Base-by-base conservation (phyloP, 2,329 filamentous ascomycete genomes). In the Exophiala sideris region DNA sequence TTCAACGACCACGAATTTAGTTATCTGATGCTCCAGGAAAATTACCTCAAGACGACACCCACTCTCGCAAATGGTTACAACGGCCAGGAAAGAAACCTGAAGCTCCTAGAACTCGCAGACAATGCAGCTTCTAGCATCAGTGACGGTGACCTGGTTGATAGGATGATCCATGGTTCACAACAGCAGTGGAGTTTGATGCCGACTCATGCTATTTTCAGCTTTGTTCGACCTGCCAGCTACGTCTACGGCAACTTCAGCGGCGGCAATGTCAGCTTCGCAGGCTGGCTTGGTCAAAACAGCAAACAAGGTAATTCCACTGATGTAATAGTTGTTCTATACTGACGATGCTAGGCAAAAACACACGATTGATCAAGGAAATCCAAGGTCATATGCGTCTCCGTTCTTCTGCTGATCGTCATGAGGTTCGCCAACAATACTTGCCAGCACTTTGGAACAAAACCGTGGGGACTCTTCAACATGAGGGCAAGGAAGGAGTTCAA, bases 1-100 rank as follows among this genome's bases (percentile, higher is more conserved):
- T 99, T 99, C 78, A 97, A 99, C 70, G 94, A 99, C 65, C 94
- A 99, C 67, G 94, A 99, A 65, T 95, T 97, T 73, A 96, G 91
- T 66, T 94, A 86, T 67, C 78, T 99, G 49, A 97, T 99, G 94
- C 85, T 99, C 44, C 94, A 99, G 69, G 95, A 99, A 71, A 99
- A 99, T 68, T 99, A 99, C 64, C 79, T 99, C 10, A 87, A 84
- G 59, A 91, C 90, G 1, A 89, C 85, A 57, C 94, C 94, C 2
- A 79, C 85, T 57, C 78, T 76, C 10, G 75, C 88, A 3, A 80
- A 77, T 57, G 78, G 77, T 16, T 86, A 85, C 67, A 77, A 77
- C 36, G 83, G 81, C 54, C 84, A 82, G 59, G 86, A 92, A 69
- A 80, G 85, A 59, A 86, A 83, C 24, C 75, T 96, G 50, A 95